Percentiles rank a stretch among this genome's conserved stretches.
Conservation (phyloP, 495 filamentous ascomycete species). For the Diplogelasinospora grovesii region DNA sequence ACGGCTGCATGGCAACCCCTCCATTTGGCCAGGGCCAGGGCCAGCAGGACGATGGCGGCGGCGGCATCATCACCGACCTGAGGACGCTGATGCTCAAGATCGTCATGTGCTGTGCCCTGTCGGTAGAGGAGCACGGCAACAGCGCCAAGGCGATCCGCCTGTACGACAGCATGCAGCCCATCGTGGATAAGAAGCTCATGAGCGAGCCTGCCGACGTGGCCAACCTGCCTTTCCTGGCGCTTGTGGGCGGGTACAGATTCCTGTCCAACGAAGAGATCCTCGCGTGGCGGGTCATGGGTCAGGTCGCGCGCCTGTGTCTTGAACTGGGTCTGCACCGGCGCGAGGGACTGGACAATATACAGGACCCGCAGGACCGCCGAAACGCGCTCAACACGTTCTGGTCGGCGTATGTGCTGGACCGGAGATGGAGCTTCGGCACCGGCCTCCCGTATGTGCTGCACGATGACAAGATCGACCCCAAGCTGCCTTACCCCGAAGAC, state of each 20-base stretch:
- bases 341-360: slow-evolving; percentile 61
- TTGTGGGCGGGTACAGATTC: slow-evolving; percentile 79
- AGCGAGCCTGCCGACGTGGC: slow-evolving; percentile 58
- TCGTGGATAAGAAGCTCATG: slow-evolving; percentile 62
- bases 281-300: slow-evolving; percentile 72
- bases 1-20: slow-evolving; percentile 14
- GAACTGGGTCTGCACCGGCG: slow-evolving; percentile 74
- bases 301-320: slow-evolving; percentile 67
- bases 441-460: slow-evolving; percentile 76
- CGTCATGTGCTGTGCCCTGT: slow-evolving; percentile 66
- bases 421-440: slow-evolving; percentile 75
- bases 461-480: slow-evolving; percentile 77
- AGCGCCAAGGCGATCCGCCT: slow-evolving; percentile 64
- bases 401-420: slow-evolving; percentile 72
- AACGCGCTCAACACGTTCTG: slow-evolving; percentile 66
- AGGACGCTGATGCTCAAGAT: slow-evolving; percentile 69
- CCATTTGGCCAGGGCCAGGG: slow-evolving; percentile 16
- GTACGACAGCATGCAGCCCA: slow-evolving; percentile 62
- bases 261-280: slow-evolving; percentile 73
- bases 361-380: slow-evolving; percentile 55
- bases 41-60: slow-evolving; percentile 51
- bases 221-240: slow-evolving; percentile 63
- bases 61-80: slow-evolving; percentile 62
- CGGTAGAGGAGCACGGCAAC: slow-evolving; percentile 67
- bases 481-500: slow-evolving; percentile 63